Evolutionary conservation across 345 rosid genomes (phyloP), one percentile per base, ranked within the genome.

Genomic region (Viola odorata): DNA sequence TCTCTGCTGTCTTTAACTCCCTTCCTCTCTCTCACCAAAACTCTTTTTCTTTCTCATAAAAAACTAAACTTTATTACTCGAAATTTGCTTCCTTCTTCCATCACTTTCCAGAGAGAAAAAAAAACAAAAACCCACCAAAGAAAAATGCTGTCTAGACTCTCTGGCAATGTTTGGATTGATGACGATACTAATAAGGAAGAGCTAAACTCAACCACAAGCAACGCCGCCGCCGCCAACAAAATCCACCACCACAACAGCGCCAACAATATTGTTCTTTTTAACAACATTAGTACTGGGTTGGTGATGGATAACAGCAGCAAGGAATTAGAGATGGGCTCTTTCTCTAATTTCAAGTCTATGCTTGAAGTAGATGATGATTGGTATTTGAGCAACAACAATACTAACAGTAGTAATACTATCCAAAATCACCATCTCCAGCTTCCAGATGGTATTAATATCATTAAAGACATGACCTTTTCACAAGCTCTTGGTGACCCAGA

Each of bases 301-400:
- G n/a, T 69, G 12, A 10, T 66, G 37, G 71, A 73, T 51, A 66
- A 62, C 55, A 74, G 45, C 40, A 55, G 16, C 57, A 76, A 67
- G 55, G 81, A 80, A 23, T 23, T 23, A 40, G 84, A 77, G 44
- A 61, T 78, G 78, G 78, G 76, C 50, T 65, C 81, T 23, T 64
- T 80, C 9, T 59, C 83, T 13, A 55, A 72, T 0, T 78, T 83
- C 78, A 83, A 80, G 45, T 73, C 87, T 68, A 69, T 83, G 81
- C 70, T 83, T 45, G 85, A 75, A 32, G 85, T 65, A 13, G 87
- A 78, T 58, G 83, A 78, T n/a, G 85, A 78, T 37, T 83, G 87
- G 87, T 80, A 75, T 50, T 55, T 66, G n/a, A n/a, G 11, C 13
- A 11, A 12, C 4, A 47, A 12, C 11, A 47, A 47, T n/a, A 4